Percentiles rank a stretch among this genome's conserved stretches.
phyloP scores from a whole-genome alignment of 2,329 filamentous ascomycete species.

The Metarhizium brunneum region DNA sequence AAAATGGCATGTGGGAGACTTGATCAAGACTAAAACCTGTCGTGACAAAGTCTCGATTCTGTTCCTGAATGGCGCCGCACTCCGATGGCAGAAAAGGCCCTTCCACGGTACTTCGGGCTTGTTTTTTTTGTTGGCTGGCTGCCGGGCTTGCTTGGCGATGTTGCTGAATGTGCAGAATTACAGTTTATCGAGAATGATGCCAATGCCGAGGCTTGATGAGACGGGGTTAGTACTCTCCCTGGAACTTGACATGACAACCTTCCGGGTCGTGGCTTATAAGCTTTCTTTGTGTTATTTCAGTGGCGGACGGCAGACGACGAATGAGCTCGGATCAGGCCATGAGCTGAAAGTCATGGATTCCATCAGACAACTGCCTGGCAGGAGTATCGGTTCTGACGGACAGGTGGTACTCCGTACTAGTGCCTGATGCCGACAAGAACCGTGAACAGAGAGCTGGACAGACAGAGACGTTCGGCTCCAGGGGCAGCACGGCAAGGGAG shows the following conservation, averaged over 20 bases:
- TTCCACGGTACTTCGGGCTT: background rate
- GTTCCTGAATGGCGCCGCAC: background rate
- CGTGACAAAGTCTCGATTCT: no score
- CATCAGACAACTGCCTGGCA: background rate
- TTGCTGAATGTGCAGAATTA: no score
- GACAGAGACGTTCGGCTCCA: background rate
- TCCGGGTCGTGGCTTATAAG: no score
- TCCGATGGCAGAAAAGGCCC: background rate
- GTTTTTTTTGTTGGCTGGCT: background rate
- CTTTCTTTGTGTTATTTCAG: background rate
- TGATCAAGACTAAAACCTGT: no score
- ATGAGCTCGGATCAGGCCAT: background rate
- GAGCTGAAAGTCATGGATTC: background rate
- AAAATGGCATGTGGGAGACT: no score
- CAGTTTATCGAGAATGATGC: no score
- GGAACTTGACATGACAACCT: no score
- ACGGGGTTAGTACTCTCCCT: no score
- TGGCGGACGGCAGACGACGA: background rate
- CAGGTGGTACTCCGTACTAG: background rate
- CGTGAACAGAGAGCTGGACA: no score
- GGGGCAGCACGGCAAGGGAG: background rate
- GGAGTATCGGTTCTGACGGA: background rate
- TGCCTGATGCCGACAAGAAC: background rate
- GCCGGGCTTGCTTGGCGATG: no score
- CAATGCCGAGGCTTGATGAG: no score